Evolutionary conservation across 345 rosid genomes (phyloP).

Genomic region (Stellera chamaejasme): DNA sequence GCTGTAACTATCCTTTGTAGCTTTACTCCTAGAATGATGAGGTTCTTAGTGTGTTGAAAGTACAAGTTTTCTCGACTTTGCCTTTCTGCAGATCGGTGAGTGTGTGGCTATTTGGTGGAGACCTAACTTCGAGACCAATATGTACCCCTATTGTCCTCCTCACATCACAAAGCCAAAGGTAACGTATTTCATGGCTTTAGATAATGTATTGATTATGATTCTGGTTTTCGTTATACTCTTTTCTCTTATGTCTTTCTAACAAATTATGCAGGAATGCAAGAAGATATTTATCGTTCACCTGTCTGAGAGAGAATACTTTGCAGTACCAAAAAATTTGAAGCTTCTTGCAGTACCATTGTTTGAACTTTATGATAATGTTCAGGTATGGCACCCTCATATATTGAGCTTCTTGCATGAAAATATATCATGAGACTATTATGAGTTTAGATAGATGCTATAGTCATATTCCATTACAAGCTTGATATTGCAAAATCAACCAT

Average conservation of each 20-base stretch:
- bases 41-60: too few species aligned
- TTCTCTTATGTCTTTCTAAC: neutral
- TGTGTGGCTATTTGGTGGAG: conserved; percentile 99
- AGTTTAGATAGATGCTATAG: too few species aligned
- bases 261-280: conserved; percentile 80
- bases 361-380: conserved; percentile 94
- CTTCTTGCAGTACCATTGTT: conserved; percentile 94
- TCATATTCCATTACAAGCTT: too few species aligned
- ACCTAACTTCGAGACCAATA: conserved; percentile 93
- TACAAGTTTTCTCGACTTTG: neutral
- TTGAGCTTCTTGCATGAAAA: too few species aligned
- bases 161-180: conserved; percentile 98
- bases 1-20: too few species aligned
- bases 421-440: too few species aligned
- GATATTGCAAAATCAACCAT: too few species aligned
- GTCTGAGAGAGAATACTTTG: conserved; percentile 96
- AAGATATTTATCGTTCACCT: conserved; percentile 86
- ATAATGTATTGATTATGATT: neutral
- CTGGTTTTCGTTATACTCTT: conserved; percentile 1
- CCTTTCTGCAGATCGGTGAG: conserved; percentile 67
- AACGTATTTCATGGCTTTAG: neutral
- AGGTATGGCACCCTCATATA: conserved; percentile 30
- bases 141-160: conserved; percentile 98
- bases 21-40: too few species aligned
- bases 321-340: conserved; percentile 94